Conservation (phyloP, 2,329 filamentous ascomycete species). For the Coleophoma eucalyptorum region DNA sequence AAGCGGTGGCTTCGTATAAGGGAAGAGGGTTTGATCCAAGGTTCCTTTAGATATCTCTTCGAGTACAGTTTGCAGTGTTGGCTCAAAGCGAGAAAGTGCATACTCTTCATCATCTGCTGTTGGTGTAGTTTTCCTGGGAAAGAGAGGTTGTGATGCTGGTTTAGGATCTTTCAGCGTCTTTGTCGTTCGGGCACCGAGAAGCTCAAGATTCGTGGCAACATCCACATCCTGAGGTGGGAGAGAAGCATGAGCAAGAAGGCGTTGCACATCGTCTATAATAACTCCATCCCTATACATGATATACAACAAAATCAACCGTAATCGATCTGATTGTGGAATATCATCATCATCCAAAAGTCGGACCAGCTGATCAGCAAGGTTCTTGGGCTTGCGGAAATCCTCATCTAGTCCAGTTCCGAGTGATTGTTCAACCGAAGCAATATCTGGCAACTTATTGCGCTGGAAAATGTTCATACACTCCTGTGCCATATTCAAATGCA, state of each 20-base stretch:
- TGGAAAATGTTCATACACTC: slow-evolving; percentile 96
- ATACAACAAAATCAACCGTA: slow-evolving; percentile 84
- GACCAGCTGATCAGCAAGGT: slow-evolving; percentile 79
- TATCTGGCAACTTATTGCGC: slow-evolving; percentile 76
- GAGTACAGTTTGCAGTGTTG: slow-evolving; percentile 77
- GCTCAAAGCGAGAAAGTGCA: slow-evolving; percentile 81
- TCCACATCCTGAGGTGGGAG: slow-evolving; percentile 72
- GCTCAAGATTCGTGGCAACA: slow-evolving; percentile 71
- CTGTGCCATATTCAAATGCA: slow-evolving; percentile 95
- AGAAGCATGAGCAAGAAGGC: slow-evolving; percentile 78
- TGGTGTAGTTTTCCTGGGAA: slow-evolving; percentile 59
- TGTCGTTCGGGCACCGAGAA: slow-evolving; percentile 73
- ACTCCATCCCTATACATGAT: slow-evolving; percentile 83
- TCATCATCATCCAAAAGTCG: slow-evolving; percentile 83
- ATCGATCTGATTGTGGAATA: slow-evolving; percentile 67
- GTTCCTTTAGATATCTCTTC: slow-evolving; percentile 67
- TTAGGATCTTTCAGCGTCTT: slow-evolving; percentile 75
- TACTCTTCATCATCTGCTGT: slow-evolving; percentile 67
- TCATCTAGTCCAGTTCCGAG: slow-evolving; percentile 91
- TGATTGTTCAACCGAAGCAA: slow-evolving; percentile 85
- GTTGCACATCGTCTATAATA: slow-evolving; percentile 76
- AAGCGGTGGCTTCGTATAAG: slow-evolving; percentile 68
- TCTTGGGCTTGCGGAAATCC: slow-evolving; percentile 86
- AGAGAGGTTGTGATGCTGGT: slow-evolving; percentile 62
- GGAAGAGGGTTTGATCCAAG: slow-evolving; percentile 64